Evolutionary conservation across 1,139 yeast genomes (phyloP), one percentile per base, ranked within the genome.

Genomic region (Taphrina pruni): DNA sequence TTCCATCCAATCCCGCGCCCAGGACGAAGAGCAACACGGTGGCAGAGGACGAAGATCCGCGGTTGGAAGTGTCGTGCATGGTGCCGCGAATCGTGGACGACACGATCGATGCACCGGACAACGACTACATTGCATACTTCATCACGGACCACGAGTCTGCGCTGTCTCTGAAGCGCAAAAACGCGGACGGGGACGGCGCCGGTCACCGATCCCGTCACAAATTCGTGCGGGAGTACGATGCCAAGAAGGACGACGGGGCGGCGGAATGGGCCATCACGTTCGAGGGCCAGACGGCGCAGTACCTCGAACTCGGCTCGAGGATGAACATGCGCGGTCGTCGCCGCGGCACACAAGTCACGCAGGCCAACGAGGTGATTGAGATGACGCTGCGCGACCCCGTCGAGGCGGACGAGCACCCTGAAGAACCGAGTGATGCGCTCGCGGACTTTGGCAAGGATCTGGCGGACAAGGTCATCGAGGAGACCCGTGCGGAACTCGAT

Each of bases 191-290:
- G 32, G 80, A 80, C 32, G 82, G 79, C 60, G 84, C 82, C 54
- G 81, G 79, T 2, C 81, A 83, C 48, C 79, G 81, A 9, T 89
- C 80, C 78, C 82, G 83, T 69, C 90, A 86, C 78, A 83, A 83
- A 69, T 90, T 89, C 75, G 79, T 82, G 60, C 89, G 91, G 77
- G 96, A 93, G 77, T 92, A 88, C 76, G 97, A 92, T 75, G 86
- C 91, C 85, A 83, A 83, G 68, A 81, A 83, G 66, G 81, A 81
- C 71, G 74, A 79, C 50, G 81, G 81, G 71, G 79, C 81, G 20
- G 82, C 84, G 73, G 85, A 88, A 45, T 92, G 88, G 73, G 79
- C 88, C 65, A 84, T 85, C 0, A 76, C 88, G 46, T 81, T 84
- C 39, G 81, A 86, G 72, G 85, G 85, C 71, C 82, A 81, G 48